phyloP scores from a whole-genome alignment of 306 rosid species.

The Alnus glutinosa region DNA sequence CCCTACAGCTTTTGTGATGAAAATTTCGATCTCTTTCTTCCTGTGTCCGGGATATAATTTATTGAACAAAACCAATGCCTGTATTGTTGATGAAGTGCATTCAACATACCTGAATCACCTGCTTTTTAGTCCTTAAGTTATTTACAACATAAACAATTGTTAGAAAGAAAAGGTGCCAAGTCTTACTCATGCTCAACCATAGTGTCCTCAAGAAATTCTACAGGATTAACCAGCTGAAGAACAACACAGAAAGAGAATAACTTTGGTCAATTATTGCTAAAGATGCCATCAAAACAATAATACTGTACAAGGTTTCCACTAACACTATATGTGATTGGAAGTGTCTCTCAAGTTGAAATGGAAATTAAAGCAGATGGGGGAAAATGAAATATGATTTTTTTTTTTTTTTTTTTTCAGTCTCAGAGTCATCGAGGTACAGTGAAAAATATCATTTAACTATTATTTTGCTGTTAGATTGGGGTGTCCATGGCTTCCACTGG shows the following conservation, averaged over 20 bases:
- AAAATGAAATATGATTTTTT: too few relatives aligned
- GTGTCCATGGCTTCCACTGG: too few relatives aligned
- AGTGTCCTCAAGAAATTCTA: constrained; percentile 35
- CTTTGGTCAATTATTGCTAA: not conserved
- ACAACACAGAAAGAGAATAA: not conserved
- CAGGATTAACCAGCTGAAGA: constrained; percentile 41
- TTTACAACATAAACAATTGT: too few relatives aligned
- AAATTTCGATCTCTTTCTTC: constrained; percentile 31
- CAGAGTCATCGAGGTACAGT: too few relatives aligned
- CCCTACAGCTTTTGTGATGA: constrained; percentile 29
- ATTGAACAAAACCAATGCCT: constrained; percentile 31
- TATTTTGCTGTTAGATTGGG: too few relatives aligned
- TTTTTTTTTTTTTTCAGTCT: too few relatives aligned
- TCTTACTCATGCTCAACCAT: constrained; percentile 44
- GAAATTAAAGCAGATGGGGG: too few relatives aligned
- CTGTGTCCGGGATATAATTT: constrained; percentile 37
- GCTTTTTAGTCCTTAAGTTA: too few relatives aligned
- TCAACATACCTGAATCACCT: constrained; percentile 28
- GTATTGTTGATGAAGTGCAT: constrained; percentile 49
- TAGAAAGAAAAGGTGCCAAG: too few relatives aligned
- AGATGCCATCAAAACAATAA: not conserved
- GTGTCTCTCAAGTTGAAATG: not conserved
- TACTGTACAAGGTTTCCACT: not conserved
- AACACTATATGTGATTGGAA: not conserved
- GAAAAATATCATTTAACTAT: too few relatives aligned